Base-by-base conservation (phyloP, 345 rosid species). In the Linum lewisii region DNA sequence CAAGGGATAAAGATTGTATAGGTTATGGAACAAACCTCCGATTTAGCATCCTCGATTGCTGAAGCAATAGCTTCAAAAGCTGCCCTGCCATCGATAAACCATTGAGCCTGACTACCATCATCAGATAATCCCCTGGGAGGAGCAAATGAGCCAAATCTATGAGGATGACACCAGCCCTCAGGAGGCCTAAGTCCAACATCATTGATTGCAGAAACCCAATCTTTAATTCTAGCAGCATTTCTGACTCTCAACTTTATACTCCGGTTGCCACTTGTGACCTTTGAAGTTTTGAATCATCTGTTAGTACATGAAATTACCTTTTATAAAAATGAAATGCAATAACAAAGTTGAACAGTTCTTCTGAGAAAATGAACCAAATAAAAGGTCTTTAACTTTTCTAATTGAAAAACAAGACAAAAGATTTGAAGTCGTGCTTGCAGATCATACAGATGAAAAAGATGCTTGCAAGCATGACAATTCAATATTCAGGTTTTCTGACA, bases 101-200 rank as follows among this genome's bases (percentile, higher is more conserved):
- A 94, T 63, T 87, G 99, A 61, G 97, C 99, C 74, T 80, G 90
- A 75, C 97, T 90, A 63, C 86, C 97, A 73, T 94, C 99, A 24
- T 94, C 99, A 18, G 83, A 77, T 81, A 94, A 87, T 61, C 99
- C 99, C 73, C 99, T 87, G 2, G 83, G 96, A 66, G 99, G 93
- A 51, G 99, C 99, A 77, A 82, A 94, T 57, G 99, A 94, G 59
- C 96, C 97, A 78, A 87, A 94, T 34, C 97, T 93, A 81, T 94
- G 99, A 69, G 97, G 97, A 64, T 94, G 93, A 66, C 99, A 94
- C 99, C 99, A 94, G 51, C 99, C 99, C 82, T 94, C 99, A 50
- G 95, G 96, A 62, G 97, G 97, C 71, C 86, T 77, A 63, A 90
- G 95, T 51, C 95, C 97, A 67, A 95, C 97, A 79, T 94, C 99